phyloP scores from a whole-genome alignment of 2,329 filamentous ascomycete species.

The Ophiostoma quercus region DNA sequence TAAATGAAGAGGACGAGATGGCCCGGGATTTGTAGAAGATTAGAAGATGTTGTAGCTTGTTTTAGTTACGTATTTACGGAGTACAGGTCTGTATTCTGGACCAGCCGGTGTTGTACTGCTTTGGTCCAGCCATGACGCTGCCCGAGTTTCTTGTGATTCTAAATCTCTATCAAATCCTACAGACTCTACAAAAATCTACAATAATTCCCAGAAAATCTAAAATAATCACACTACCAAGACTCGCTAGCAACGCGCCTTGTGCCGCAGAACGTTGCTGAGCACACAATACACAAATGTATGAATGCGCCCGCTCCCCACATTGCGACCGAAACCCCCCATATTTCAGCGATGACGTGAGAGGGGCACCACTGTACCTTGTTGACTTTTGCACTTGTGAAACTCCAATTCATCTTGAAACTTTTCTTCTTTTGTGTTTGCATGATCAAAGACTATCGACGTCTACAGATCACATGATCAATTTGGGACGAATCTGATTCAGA shows the following conservation, averaged over 20 bases:
- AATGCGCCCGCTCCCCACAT: slow-evolving; percentile 8
- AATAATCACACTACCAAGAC: not conserved
- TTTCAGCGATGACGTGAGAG: slow-evolving; percentile 15
- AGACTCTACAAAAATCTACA: not conserved
- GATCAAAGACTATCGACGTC: not conserved
- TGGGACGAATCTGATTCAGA: not conserved
- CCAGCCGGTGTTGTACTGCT: not conserved
- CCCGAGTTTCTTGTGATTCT: not conserved
- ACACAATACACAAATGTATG: slow-evolving; percentile 6
- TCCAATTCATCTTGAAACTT: not conserved
- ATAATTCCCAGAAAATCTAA: not conserved
- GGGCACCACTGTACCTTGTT: slow-evolving; percentile 1
- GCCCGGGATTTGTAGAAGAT: not conserved
- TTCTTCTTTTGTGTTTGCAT: not conserved
- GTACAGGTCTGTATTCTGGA: not conserved
- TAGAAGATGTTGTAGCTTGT: not conserved
- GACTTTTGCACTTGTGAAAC: not conserved
- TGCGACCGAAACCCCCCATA: slow-evolving; percentile 14
- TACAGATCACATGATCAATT: not conserved
- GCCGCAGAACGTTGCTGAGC: slow-evolving; percentile 9
- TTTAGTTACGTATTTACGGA: not conserved
- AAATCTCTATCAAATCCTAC: not conserved
- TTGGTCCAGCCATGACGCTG: not conserved
- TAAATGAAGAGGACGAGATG: not conserved
- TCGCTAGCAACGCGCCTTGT: not conserved